Conservation (phyloP, 768 basidiomycete genomes). For the Leccinum uliginosum region DNA sequence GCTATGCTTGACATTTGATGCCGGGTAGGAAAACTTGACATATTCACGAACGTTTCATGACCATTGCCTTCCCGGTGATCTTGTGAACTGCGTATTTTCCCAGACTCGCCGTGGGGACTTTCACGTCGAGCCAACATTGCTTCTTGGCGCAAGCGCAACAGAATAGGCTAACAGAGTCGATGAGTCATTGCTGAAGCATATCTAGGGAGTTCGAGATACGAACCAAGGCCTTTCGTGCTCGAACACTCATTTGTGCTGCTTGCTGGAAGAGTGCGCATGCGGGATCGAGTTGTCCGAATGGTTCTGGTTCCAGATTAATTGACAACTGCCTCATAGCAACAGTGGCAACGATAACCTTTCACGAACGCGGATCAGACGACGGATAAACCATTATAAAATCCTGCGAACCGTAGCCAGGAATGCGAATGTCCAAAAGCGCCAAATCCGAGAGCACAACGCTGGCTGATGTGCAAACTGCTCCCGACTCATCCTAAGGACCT, state of each 20-base stretch:
- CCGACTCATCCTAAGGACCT: conserved; percentile 39
- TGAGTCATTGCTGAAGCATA: neutral
- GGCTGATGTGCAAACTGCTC: conserved; percentile 43
- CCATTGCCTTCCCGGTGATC: conserved; percentile 34
- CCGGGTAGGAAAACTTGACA: neutral
- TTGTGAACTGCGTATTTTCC: neutral
- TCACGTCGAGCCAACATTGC: conserved; percentile 31
- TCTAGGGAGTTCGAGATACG: neutral
- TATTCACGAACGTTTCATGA: conserved; percentile 26
- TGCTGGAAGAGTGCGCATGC: conserved; percentile 42
- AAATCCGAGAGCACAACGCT: conserved; percentile 45
- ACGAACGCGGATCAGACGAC: neutral
- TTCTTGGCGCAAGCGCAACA: conserved; percentile 42
- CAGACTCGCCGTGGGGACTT: conserved; percentile 9
- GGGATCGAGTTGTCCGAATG: conserved; percentile 43
- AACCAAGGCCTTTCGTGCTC: conserved; percentile 49
- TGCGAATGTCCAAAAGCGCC: conserved; percentile 55
- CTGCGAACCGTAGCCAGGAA: conserved; percentile 51
- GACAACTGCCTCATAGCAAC: conserved; percentile 45
- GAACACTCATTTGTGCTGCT: conserved; percentile 42
- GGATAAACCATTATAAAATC: neutral
- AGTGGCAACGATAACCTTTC: conserved; percentile 50
- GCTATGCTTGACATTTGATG: neutral
- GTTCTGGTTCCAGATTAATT: conserved; percentile 42
- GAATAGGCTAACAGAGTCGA: conserved; percentile 35